A percentile compares a stretch with the other conserved stretches of the same genome.
These are phyloP conservation scores for Eucalyptus tenuipes DNA, from an alignment of 345 rosid genomes.

Conservation along the genomic window DNA sequence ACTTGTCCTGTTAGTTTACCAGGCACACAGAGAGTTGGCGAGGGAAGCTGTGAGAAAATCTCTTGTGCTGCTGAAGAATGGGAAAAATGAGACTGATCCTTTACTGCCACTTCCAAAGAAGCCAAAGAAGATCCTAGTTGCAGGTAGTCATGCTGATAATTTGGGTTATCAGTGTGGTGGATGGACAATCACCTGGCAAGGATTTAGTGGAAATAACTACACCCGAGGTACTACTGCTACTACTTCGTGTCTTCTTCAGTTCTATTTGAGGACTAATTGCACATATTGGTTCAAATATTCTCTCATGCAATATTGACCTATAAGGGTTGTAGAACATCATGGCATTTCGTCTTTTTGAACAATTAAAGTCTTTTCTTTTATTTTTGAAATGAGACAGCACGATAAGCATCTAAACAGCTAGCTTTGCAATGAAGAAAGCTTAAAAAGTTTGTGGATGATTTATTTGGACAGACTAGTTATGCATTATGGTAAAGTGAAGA, in stretches of 20 bases:
- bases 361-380: neutral
- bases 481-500: neutral
- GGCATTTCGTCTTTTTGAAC: neutral
- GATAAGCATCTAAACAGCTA: neutral
- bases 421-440: neutral
- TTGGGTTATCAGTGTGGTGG: slow-evolving; percentile 98
- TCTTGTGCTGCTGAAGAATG: slow-evolving; percentile 87
- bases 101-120: slow-evolving; percentile 78
- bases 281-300: neutral
- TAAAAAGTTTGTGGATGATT: neutral
- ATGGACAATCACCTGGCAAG: slow-evolving; percentile 95
- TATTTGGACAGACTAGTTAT: neutral
- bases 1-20: neutral
- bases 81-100: slow-evolving; percentile 41
- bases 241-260: neutral
- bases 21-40: slow-evolving; percentile 91
- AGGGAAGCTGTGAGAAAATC: slow-evolving; percentile 97
- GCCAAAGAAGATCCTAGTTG: slow-evolving; percentile 62
- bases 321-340: neutral
- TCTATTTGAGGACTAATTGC: neutral
- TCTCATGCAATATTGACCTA: neutral
- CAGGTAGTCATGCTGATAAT: slow-evolving; percentile 89
- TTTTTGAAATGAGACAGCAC: neutral
- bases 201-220: slow-evolving; percentile 51
- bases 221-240: slow-evolving; percentile 43